Percentiles rank a stretch among this genome's conserved stretches.
Evolutionary conservation across 257 asterid species (phyloP).

Genomic region (Jacaranda mimosifolia): DNA sequence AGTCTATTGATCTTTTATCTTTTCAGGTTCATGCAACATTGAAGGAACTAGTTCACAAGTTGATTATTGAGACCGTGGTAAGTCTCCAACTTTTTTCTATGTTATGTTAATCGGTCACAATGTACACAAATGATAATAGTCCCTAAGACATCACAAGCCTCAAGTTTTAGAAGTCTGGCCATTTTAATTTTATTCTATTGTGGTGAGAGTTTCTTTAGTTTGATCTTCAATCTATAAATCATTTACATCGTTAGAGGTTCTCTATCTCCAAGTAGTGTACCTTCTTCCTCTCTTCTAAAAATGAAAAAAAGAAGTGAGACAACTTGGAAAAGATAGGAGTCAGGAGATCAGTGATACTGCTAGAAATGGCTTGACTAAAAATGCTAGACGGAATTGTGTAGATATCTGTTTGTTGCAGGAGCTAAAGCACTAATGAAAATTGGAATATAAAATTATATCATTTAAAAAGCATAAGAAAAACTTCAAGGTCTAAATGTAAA

Average conservation of each 20-base stretch:
- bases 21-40: constrained; percentile 85
- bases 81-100: constrained; percentile 36
- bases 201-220: too few relatives aligned
- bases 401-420: constrained; percentile 61
- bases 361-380: background rate
- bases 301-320: background rate
- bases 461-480: too few relatives aligned
- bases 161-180: constrained; percentile 10
- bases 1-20: constrained; percentile 1
- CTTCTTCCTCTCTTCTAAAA: background rate
- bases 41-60: constrained; percentile 91
- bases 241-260: too few relatives aligned
- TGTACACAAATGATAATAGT: too few relatives aligned
- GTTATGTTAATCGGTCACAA: background rate
- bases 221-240: too few relatives aligned
- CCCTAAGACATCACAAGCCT: too few relatives aligned
- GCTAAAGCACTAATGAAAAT: constrained; percentile 95
- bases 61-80: constrained; percentile 85
- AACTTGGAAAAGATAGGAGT: background rate
- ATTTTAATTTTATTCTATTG: too few relatives aligned
- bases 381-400: background rate
- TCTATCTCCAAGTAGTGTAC: background rate
- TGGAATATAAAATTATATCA: too few relatives aligned
- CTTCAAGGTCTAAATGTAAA: too few relatives aligned
- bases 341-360: background rate